Conservation (phyloP, 768 basidiomycete genomes). For the Suillus spraguei region DNA sequence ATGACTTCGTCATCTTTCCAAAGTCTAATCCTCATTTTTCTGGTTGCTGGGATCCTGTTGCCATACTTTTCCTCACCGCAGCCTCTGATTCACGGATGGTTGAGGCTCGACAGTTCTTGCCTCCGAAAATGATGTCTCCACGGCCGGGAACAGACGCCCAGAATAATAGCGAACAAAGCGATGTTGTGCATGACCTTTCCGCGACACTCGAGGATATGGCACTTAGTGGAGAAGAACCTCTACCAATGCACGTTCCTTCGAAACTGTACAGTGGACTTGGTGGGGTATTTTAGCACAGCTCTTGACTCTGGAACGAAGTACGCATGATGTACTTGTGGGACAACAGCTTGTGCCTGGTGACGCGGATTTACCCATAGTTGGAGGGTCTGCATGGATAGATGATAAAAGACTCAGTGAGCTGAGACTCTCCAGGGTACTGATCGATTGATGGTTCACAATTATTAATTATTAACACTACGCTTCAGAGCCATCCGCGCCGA, state of each 20-base stretch:
- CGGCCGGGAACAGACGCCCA: slow-evolving; percentile 8
- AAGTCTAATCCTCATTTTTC: slow-evolving; percentile 68
- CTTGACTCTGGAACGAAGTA: slow-evolving; percentile 47
- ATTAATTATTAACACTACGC: not conserved
- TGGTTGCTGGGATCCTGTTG: slow-evolving; percentile 65
- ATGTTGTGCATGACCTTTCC: slow-evolving; percentile 5
- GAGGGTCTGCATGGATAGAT: slow-evolving; percentile 63
- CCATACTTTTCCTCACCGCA: slow-evolving; percentile 65
- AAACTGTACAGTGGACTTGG: slow-evolving; percentile 39
- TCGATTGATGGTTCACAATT: not conserved
- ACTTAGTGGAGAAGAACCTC: slow-evolving; percentile 7
- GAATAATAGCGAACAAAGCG: not conserved
- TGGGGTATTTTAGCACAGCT: slow-evolving; percentile 47
- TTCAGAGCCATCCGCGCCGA: slow-evolving; percentile 62
- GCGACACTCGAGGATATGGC: slow-evolving; percentile 12
- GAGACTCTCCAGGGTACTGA: slow-evolving; percentile 56
- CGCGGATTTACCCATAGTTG: slow-evolving; percentile 43
- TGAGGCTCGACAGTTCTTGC: slow-evolving; percentile 74
- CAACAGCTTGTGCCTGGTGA: slow-evolving; percentile 12
- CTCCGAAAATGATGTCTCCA: slow-evolving; percentile 44
- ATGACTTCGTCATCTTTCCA: slow-evolving; percentile 83
- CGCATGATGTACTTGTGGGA: slow-evolving; percentile 45
- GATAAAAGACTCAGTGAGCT: slow-evolving; percentile 49
- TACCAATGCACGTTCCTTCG: slow-evolving; percentile 9
- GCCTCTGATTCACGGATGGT: slow-evolving; percentile 50